Evolutionary conservation across 176 grass and related monocot species (phyloP).

Genomic region (Hyparrhenia diplandra): DNA sequence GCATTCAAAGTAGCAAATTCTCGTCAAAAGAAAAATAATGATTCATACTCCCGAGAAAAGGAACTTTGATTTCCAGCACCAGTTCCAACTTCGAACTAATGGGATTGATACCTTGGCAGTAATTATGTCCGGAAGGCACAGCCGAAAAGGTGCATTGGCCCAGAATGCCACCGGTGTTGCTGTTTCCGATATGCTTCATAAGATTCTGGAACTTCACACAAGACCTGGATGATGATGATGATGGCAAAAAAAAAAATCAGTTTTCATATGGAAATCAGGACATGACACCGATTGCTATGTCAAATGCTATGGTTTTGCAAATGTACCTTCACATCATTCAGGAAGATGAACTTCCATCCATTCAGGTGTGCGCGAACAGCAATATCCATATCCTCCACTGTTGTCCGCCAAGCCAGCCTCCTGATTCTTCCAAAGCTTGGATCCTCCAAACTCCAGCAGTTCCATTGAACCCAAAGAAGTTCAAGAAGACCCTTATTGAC

Average conservation of each 20-base stretch:
- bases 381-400: constrained; percentile 82
- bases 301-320: not conserved
- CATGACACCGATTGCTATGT: not conserved
- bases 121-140: constrained; percentile 59
- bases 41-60: not conserved
- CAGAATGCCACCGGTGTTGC: constrained; percentile 84
- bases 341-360: constrained; percentile 81
- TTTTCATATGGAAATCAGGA: not conserved
- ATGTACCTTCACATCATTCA: constrained; percentile 80
- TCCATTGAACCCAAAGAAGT: constrained; percentile 83
- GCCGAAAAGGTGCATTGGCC: constrained; percentile 81
- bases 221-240: constrained; percentile 37
- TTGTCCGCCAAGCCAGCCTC: constrained; percentile 80
- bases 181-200: constrained; percentile 80
- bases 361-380: constrained; percentile 71
- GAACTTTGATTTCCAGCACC: not conserved
- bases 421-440: constrained; percentile 70
- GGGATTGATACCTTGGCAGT: constrained; percentile 54
- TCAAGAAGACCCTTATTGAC: constrained; percentile 69
- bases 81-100: not conserved
- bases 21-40: constrained; percentile 6
- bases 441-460: constrained; percentile 86
- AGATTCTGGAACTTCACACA: constrained; percentile 81
- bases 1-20: constrained; percentile 12
- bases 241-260: not conserved